Evolutionary conservation across 1,284 basidiomycete species (phyloP), one percentile per base, ranked within the genome.

Genomic region (Irpex lacteus): DNA sequence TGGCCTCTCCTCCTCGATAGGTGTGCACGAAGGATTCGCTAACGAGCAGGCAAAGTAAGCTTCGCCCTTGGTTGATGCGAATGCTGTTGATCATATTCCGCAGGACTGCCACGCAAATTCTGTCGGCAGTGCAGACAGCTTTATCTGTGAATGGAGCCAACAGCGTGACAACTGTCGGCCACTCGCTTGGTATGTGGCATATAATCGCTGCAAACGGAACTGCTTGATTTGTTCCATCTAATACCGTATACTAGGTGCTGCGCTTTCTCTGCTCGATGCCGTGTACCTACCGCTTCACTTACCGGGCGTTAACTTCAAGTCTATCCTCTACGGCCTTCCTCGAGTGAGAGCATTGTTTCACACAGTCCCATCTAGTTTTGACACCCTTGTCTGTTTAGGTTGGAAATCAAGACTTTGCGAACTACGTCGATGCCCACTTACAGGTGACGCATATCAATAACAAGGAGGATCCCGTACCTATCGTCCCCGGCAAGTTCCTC

Each of bases 11-110:
- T 74, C 78, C 0, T 70, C 72, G 7, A 78, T 90, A 32, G 57
- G 80, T 66, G 85, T 83, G 0, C 88, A 91, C 71, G 70, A 71
- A 9, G 88, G 89, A 15, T 91, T 90, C 73, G 76, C 70, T 0
- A 71, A 78, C 11, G 78, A 78, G 11, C 88, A 90, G 37, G 78
- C 83, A 2, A 72, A 75, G 87, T 88, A 67, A 58, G 64, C 18
- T 21, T 21, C 19, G 8, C 9, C 40, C 50, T 9, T 53, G 32
- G 32, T 34, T 6, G 32, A 34, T 34, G 32, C 32, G 19, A 34
- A 34, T 34, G 32, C 32, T 34, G 32, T 34, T 34, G 5, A 34
- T 34, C 32, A 34, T 34, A 4, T 21, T 36, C 15, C 21, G 1
- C 54, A 78, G 78, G 37, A 71, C 78, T 18, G 80, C 80, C 0